Evolutionary conservation across 1,284 basidiomycete genomes (phyloP).

Genomic region (Grifola frondosa): DNA sequence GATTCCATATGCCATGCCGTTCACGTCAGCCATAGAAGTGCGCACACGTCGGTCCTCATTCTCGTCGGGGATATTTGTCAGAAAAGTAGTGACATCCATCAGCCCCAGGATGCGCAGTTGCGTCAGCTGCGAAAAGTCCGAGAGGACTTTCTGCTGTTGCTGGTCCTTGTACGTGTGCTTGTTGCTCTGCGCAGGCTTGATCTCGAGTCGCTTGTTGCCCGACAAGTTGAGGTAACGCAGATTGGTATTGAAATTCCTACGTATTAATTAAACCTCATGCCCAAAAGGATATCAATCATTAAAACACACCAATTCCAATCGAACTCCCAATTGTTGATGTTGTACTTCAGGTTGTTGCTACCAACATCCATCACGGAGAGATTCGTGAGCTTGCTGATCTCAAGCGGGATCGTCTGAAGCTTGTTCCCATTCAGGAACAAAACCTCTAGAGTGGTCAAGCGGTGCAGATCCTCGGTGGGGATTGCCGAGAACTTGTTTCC

Average conservation of each 20-base stretch:
- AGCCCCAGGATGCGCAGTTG: conserved; percentile 89
- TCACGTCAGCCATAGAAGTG: conserved; percentile 88
- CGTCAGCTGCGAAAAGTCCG: conserved; percentile 84
- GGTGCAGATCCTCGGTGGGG: conserved; percentile 84
- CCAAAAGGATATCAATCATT: too few relatives aligned
- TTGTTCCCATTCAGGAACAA: conserved; percentile 95
- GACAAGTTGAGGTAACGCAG: conserved; percentile 90
- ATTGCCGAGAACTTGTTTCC: conserved; percentile 92
- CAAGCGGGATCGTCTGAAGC: conserved; percentile 89
- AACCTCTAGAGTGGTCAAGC: conserved; percentile 64
- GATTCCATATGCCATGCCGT: conserved; percentile 95
- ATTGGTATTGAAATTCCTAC: conserved; percentile 96
- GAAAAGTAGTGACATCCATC: conserved; percentile 96
- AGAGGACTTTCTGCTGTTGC: conserved; percentile 49
- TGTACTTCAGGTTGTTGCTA: conserved; percentile 95
- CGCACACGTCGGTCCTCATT: conserved; percentile 89
- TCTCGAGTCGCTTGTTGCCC: conserved; percentile 86
- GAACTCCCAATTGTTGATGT: conserved; percentile 98
- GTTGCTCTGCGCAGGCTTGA: conserved; percentile 61
- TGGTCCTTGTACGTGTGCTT: conserved; percentile 35
- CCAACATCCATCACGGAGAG: conserved; percentile 90
- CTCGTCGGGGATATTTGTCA: conserved; percentile 86
- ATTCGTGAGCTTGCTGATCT: conserved; percentile 81
- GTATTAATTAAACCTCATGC: too few relatives aligned
- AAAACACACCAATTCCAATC: conserved; percentile 96